Percentiles rank a stretch among this genome's conserved stretches.
Evolutionary conservation across 768 basidiomycete species (phyloP).

Genomic region (Lentinula lateritia): DNA sequence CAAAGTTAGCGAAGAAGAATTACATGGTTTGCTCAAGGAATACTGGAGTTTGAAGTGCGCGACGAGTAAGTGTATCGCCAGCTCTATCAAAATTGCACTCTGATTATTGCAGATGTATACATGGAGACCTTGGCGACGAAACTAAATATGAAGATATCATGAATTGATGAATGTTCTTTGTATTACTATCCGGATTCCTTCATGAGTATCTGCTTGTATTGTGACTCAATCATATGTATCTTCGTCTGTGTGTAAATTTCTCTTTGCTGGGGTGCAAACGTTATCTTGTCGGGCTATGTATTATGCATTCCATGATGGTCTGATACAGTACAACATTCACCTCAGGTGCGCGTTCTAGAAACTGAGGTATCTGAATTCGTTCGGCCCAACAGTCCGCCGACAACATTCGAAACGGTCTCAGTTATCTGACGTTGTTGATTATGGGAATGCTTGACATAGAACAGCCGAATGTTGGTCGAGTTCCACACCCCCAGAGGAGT

Average conservation of each 20-base stretch:
- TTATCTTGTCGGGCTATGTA: neutral
- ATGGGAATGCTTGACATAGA: conserved; percentile 86
- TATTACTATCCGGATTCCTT: neutral
- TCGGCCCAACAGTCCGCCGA: conserved; percentile 69
- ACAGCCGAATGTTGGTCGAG: conserved; percentile 81
- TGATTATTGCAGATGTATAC: conserved; percentile 54
- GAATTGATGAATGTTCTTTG: neutral
- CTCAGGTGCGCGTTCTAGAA: conserved; percentile 3
- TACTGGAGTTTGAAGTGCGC: conserved; percentile 80
- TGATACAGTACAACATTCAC: neutral
- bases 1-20: conserved; percentile 66
- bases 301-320: neutral
- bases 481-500: conserved; percentile 88
- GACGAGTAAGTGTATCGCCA: conserved; percentile 43
- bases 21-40: conserved; percentile 77
- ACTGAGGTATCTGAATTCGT: conserved; percentile 28
- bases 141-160: conserved; percentile 50
- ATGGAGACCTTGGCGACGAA: conserved; percentile 86
- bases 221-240: neutral
- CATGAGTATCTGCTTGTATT: neutral
- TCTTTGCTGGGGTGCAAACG: neutral
- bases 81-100: neutral
- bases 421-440: conserved; percentile 64
- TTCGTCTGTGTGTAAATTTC: neutral
- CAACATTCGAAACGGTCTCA: conserved; percentile 75